Conservation (phyloP, 2,329 filamentous ascomycete species). For the Beauveria sp. region DNA sequence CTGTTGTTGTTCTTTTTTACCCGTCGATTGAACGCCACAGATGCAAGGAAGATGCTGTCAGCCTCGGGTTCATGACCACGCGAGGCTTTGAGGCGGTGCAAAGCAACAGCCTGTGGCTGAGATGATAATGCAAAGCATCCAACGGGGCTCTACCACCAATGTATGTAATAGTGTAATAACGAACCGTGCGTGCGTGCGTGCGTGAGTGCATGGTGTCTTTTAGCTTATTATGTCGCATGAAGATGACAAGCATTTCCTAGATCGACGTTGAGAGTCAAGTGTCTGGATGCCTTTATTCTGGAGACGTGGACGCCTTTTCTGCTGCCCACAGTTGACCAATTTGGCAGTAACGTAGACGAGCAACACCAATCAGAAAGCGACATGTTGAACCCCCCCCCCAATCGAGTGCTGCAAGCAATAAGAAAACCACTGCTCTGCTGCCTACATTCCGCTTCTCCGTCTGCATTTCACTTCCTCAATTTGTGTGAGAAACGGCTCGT, state of each 20-base stretch:
- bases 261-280: too few relatives aligned
- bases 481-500: too few relatives aligned
- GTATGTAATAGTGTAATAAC: too few relatives aligned
- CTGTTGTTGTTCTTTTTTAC: not conserved
- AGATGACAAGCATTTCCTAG: too few relatives aligned
- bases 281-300: not conserved
- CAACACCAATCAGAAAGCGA: not conserved
- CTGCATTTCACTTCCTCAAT: too few relatives aligned
- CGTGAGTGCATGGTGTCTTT: too few relatives aligned
- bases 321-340: not conserved
- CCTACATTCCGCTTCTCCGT: too few relatives aligned
- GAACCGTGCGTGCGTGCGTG: too few relatives aligned
- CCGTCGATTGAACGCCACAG: too few relatives aligned
- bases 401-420: too few relatives aligned
- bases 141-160: not conserved
- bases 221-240: too few relatives aligned
- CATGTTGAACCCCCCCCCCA: not conserved
- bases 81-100: constrained; percentile 8
- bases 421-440: too few relatives aligned
- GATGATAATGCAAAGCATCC: not conserved
- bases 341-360: not conserved
- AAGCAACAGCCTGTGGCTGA: not conserved
- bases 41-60: not conserved
- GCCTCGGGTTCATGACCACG: not conserved
- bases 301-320: not conserved